phyloP scores from a whole-genome alignment of 2,329 filamentous ascomycete genomes.

The Alternaria sp. region DNA sequence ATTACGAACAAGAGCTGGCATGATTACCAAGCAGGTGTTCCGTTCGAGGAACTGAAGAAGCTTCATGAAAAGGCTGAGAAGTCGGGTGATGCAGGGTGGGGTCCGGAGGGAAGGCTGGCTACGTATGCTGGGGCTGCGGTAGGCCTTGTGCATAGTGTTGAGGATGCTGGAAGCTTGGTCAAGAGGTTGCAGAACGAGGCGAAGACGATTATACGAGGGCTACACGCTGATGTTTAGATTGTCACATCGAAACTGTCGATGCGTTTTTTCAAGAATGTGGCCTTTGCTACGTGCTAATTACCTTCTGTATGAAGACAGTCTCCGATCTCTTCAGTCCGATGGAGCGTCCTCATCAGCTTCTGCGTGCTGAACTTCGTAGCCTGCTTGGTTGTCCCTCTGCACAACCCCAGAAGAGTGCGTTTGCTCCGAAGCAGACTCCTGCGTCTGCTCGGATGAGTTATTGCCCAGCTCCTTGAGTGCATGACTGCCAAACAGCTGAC shows the following conservation, averaged over 20 bases:
- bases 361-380: neutral
- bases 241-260: neutral
- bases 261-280: neutral
- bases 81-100: constrained; percentile 60
- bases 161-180: constrained; percentile 59
- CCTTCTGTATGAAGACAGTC: fast-evolving
- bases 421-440: neutral
- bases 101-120: constrained; percentile 57
- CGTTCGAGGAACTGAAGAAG: constrained; percentile 50
- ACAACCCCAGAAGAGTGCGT: neutral
- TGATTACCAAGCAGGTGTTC: constrained; percentile 48
- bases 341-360: neutral
- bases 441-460: neutral
- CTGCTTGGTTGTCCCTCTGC: neutral
- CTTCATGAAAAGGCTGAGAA: constrained; percentile 56
- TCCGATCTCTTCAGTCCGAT: neutral
- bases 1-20: constrained; percentile 61
- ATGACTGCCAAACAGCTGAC: neutral
- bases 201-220: neutral
- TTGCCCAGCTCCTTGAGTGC: neutral
- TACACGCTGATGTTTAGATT: neutral
- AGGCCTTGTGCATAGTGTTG: constrained; percentile 60
- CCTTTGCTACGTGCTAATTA: neutral
- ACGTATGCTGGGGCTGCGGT: constrained; percentile 68
- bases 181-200: constrained; percentile 2